Evolutionary conservation across 176 grass and related monocot species (phyloP).

Genomic region (Oryza punctata): DNA sequence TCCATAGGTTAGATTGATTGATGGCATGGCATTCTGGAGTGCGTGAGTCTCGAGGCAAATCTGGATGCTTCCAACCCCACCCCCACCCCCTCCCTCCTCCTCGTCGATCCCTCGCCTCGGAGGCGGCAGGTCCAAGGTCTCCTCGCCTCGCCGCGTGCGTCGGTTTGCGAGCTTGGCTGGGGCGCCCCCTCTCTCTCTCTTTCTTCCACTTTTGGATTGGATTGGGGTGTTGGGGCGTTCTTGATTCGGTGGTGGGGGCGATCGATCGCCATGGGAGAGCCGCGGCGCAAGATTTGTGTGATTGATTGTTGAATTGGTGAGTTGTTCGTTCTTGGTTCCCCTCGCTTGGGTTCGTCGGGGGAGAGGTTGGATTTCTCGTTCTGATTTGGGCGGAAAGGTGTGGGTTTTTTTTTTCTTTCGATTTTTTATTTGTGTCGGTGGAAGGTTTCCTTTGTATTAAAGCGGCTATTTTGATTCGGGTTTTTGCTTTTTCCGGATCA

Average conservation of each 20-base stretch:
- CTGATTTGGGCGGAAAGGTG: not conserved
- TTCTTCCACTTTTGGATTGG: not conserved
- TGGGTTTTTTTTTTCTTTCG: not conserved
- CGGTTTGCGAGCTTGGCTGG: not conserved
- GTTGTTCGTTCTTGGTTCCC: not conserved
- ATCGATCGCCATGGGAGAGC: conserved; percentile 11
- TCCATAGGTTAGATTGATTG: not conserved
- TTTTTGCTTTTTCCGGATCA: not conserved
- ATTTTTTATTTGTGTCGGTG: not conserved
- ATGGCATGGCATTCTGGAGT: not conserved
- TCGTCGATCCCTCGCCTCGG: conserved; percentile 33
- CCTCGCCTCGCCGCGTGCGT: not conserved
- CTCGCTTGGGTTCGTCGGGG: not conserved
- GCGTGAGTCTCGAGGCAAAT: conserved; percentile 45
- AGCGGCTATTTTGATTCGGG: not conserved
- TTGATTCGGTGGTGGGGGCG: conserved; percentile 14
- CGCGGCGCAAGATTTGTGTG: not conserved
- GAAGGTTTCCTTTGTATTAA: not conserved
- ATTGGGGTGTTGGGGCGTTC: conserved; percentile 7
- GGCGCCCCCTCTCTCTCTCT: no score
- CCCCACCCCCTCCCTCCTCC: not conserved
- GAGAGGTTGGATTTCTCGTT: not conserved
- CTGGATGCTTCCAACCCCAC: conserved; percentile 52
- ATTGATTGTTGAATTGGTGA: conserved; percentile 16
- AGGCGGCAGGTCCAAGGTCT: not conserved